Evolutionary conservation across 176 grass and related monocot species (phyloP).

Genomic region (Avena atlantica): DNA sequence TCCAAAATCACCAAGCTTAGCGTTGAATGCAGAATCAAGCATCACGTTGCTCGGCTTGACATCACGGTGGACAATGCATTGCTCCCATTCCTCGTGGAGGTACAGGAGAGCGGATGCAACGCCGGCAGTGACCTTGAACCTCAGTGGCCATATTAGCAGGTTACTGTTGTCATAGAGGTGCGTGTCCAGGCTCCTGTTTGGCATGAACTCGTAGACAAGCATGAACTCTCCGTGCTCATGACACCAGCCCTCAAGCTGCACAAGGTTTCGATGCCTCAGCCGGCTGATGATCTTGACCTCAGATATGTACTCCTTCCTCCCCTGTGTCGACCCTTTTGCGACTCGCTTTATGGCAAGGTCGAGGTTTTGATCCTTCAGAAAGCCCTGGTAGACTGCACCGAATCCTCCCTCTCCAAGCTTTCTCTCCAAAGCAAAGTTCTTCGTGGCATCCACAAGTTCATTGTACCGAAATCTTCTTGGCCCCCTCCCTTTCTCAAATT

Average conservation of each 20-base stretch:
- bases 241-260: conserved; percentile 75
- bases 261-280: conserved; percentile 70
- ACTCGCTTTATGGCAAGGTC: conserved; percentile 72
- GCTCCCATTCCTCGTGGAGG: conserved; percentile 81
- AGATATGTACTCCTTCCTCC: conserved; percentile 77
- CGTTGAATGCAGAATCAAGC: conserved; percentile 69
- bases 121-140: conserved; percentile 59
- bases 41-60: conserved; percentile 81
- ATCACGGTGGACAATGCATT: conserved; percentile 71
- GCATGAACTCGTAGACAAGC: conserved; percentile 68
- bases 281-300: conserved; percentile 83
- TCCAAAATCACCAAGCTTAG: conserved; percentile 80
- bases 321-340: conserved; percentile 62
- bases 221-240: conserved; percentile 59
- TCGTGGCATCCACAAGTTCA: conserved; percentile 51
- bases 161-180: conserved; percentile 55
- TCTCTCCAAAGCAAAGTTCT: conserved; percentile 54
- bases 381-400: conserved; percentile 67
- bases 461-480: conserved; percentile 60
- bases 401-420: conserved; percentile 85
- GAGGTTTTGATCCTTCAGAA: conserved; percentile 48
- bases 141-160: conserved; percentile 45
- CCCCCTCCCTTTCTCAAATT: conserved; percentile 65
- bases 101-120: conserved; percentile 67
- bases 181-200: conserved; percentile 69